phyloP scores from a whole-genome alignment of 2,329 filamentous ascomycete genomes.

The Botrytis hyacinthi region DNA sequence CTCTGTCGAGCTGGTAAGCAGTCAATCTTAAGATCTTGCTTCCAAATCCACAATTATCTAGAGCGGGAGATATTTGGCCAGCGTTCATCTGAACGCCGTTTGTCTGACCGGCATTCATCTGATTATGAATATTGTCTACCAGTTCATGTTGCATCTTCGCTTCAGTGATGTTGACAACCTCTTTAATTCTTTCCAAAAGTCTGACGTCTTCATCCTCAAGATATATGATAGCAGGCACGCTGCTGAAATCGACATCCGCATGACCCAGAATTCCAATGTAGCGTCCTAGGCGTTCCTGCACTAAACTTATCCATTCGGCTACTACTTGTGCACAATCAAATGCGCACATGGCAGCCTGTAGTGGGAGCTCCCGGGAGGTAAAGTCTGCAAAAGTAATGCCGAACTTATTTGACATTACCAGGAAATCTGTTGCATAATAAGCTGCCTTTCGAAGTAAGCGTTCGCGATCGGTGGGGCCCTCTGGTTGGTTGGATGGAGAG shows the following conservation, averaged over 20 bases:
- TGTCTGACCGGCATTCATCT: conserved; percentile 50
- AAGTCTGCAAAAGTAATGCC: conserved; percentile 84
- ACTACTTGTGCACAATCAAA: conserved; percentile 94
- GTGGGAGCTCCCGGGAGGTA: conserved; percentile 77
- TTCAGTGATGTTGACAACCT: conserved; percentile 74
- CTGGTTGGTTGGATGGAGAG: conserved; percentile 33
- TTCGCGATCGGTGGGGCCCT: conserved; percentile 69
- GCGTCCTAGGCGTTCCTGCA: conserved; percentile 89
- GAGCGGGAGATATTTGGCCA: conserved; percentile 51
- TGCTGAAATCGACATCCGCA: conserved; percentile 72
- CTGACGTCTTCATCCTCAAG: conserved; percentile 90
- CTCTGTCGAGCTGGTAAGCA: conserved; percentile 82
- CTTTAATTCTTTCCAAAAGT: conserved; percentile 76
- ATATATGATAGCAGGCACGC: conserved; percentile 84
- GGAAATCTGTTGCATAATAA: conserved; percentile 88
- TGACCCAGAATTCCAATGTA: conserved; percentile 85
- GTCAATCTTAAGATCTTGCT: conserved; percentile 81
- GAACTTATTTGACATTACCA: conserved; percentile 82
- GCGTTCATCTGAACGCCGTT: conserved; percentile 50
- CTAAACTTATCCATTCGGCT: conserved; percentile 88
- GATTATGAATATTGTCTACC: conserved; percentile 46
- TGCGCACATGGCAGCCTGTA: conserved; percentile 87
- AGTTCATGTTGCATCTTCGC: conserved; percentile 69
- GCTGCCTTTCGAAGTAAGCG: conserved; percentile 90
- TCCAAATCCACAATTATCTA: conserved; percentile 71